Base-by-base conservation (phyloP, 2,329 filamentous ascomycete genomes). In the Stagonosporopsis tanaceti region DNA sequence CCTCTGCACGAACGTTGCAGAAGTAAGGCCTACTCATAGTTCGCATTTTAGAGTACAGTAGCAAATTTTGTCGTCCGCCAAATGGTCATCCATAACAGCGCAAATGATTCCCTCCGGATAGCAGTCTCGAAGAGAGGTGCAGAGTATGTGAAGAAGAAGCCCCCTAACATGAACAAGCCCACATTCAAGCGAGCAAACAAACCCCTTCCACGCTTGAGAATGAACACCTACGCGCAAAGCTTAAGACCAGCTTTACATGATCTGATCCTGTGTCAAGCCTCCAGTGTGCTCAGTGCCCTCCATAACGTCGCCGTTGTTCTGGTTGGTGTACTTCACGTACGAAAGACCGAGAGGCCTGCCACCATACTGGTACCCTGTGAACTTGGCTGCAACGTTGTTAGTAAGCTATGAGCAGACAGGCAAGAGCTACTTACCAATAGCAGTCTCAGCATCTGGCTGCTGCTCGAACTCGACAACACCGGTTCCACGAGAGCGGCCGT, bases 341-440 rank as follows among this genome's bases (percentile, higher is more conserved):
- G 89, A 94, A 71, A 99, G 84, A 56, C 93, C 93, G 59, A 99
- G 88, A 69, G 95, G 95, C 66, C 95, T 92, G 53, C 93, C 93
- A 65, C 95, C 95, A 71, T 99, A 99, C 76, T 97, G 92, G 76
- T 99, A 99, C 54, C 93, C 93, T 67, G 95, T 94, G 81, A 99
- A 99, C 77, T 99, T 99, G 71, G 92, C 87, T 87, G 66, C 41
- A 47, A 37, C 61, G 41, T 9, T 68, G 64, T 75, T 70, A 77
- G 69, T 45, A 7, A 11, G n/a, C n/a, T 22, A 17, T 8, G 27
- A 30, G 5, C 6, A 24, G 6, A 11, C n/a, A 25, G 2, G 4
- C n/a, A 22, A 9, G 12, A 24, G 4, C 39, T 38, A 57, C 83
- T 72, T 79, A 87, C 85, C 79, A 70, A 99, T 98, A 42, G 94